These are phyloP conservation scores for Kodamaea laetipori DNA, from an alignment of 805 yeast species.

Conservation along the genomic window DNA sequence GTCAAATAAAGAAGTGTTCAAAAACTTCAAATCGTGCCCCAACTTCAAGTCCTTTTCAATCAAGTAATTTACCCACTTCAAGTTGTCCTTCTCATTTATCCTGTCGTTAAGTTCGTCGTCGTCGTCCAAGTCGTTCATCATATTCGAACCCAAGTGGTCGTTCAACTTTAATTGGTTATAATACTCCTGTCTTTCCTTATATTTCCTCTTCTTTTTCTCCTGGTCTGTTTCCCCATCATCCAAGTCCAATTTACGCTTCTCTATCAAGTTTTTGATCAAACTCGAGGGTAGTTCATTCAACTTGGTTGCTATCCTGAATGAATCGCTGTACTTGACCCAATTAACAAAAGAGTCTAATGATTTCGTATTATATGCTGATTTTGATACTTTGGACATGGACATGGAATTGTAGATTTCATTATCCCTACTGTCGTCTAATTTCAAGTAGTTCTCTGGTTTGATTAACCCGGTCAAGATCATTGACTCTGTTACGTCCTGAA, in stretches of 20 bases:
- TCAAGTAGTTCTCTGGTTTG: constrained; percentile 57
- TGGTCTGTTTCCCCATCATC: constrained; percentile 37
- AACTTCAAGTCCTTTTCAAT: constrained; percentile 36
- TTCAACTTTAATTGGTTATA: constrained; percentile 39
- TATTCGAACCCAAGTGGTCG: constrained; percentile 17
- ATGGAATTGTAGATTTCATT: constrained; percentile 17
- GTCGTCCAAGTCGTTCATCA: constrained; percentile 17
- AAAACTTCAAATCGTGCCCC: constrained; percentile 40
- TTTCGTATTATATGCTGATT: constrained; percentile 34
- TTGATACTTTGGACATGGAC: constrained; percentile 17
- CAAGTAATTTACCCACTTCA: constrained; percentile 42
- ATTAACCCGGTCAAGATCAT: constrained; percentile 63
- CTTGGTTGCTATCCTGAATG: constrained; percentile 22
- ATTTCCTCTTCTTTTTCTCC: constrained; percentile 35
- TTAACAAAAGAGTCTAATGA: constrained; percentile 39
- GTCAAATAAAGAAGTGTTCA: constrained; percentile 30
- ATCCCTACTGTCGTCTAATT: constrained; percentile 38
- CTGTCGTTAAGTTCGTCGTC: constrained; percentile 28
- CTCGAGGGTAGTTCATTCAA: constrained; percentile 34
- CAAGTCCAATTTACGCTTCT: constrained; percentile 40
- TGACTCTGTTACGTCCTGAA: constrained; percentile 75
- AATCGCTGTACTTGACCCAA: constrained; percentile 38
- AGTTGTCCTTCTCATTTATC: constrained; percentile 26
- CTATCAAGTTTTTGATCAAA: constrained; percentile 36
- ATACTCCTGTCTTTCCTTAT: constrained; percentile 42